Percentiles rank a stretch among this genome's conserved stretches.
Evolutionary conservation across 2,329 filamentous ascomycete species (phyloP).

Genomic region (Tolypocladium inflatum): DNA sequence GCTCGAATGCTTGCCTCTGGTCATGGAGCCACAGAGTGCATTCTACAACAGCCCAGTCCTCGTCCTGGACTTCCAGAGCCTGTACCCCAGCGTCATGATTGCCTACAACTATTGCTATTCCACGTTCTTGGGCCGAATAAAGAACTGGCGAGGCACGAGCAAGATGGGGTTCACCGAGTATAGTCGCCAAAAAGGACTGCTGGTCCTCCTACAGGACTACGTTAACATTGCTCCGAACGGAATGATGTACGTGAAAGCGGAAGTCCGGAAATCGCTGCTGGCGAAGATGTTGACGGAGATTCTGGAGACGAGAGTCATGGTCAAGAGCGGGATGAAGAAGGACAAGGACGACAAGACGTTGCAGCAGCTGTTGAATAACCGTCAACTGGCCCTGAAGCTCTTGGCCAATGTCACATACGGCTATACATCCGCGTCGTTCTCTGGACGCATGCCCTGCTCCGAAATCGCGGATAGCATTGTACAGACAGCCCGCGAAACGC

Average conservation of each 20-base stretch:
- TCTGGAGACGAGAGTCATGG: conserved; percentile 91
- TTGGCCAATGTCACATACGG: conserved; percentile 99
- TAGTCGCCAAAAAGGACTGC: conserved; percentile 61
- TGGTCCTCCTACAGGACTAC: conserved; percentile 71
- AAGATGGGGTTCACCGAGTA: conserved; percentile 95
- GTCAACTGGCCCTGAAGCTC: conserved; percentile 87
- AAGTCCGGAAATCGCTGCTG: conserved; percentile 79
- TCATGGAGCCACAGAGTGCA: conserved; percentile 94
- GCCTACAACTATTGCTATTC: conserved; percentile 99
- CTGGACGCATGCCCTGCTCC: conserved; percentile 92
- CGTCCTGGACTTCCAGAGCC: conserved; percentile 89
- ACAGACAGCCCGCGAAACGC: conserved; percentile 86
- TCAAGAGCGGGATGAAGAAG: conserved; percentile 92
- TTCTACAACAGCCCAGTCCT: conserved; percentile 87
- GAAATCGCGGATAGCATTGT: conserved; percentile 98
- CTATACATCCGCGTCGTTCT: conserved; percentile 94
- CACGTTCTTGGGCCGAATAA: conserved; percentile 81
- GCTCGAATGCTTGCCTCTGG: conserved; percentile 83
- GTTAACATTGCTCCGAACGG: conserved; percentile 93
- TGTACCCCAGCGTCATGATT: conserved; percentile 98
- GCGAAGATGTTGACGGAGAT: conserved; percentile 97
- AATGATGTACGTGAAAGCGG: conserved; percentile 84
- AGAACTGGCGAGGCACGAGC: conserved; percentile 79
- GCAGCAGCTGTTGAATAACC: conserved; percentile 82
- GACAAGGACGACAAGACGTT: conserved; percentile 81